These are phyloP conservation scores for Pseudotulostoma volvatum DNA, from an alignment of 495 filamentous ascomycete species.

Conservation along the genomic window DNA sequence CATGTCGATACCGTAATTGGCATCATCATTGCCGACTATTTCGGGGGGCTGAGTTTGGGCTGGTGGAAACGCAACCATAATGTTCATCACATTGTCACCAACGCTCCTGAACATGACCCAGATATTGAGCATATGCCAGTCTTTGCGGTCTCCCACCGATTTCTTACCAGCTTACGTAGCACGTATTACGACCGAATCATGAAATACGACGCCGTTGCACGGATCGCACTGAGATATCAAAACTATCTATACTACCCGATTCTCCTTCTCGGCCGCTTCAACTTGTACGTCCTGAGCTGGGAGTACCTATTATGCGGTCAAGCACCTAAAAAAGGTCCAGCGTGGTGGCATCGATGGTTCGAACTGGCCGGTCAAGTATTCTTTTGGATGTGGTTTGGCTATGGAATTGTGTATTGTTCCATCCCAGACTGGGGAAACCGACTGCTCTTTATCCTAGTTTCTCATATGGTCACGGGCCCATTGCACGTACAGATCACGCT, in stretches of 20 bases:
- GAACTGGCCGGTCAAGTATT: slow-evolving; percentile 68
- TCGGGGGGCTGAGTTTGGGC: slow-evolving; percentile 77
- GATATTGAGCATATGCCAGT: slow-evolving; percentile 96
- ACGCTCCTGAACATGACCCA: slow-evolving; percentile 90
- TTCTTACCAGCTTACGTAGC: slow-evolving; percentile 59
- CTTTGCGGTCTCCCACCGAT: slow-evolving; percentile 80
- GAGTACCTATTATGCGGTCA: slow-evolving; percentile 58
- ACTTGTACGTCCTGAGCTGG: slow-evolving; percentile 77
- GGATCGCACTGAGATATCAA: slow-evolving; percentile 56
- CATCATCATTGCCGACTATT: slow-evolving; percentile 78
- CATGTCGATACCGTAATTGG: slow-evolving; percentile 68
- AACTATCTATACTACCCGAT: slow-evolving; percentile 78
- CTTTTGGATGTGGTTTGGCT: slow-evolving; percentile 94
- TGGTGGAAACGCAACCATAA: slow-evolving; percentile 99
- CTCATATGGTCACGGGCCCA: slow-evolving; percentile 73
- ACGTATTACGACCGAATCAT: slow-evolving; percentile 84
- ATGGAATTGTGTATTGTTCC: slow-evolving; percentile 58
- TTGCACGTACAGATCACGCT: slow-evolving; percentile 93
- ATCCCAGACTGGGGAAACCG: slow-evolving; percentile 57
- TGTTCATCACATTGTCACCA: slow-evolving; percentile 95
- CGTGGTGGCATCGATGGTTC: slow-evolving; percentile 79
- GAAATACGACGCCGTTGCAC: slow-evolving; percentile 64
- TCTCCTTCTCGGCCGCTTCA: slow-evolving; percentile 75
- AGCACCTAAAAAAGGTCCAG: slow-evolving; percentile 65
- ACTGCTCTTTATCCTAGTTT: slow-evolving; percentile 63